Evolutionary conservation across 164 flowering plant genomes (phyloP).

Genomic region (Kingdonia uniflora): DNA sequence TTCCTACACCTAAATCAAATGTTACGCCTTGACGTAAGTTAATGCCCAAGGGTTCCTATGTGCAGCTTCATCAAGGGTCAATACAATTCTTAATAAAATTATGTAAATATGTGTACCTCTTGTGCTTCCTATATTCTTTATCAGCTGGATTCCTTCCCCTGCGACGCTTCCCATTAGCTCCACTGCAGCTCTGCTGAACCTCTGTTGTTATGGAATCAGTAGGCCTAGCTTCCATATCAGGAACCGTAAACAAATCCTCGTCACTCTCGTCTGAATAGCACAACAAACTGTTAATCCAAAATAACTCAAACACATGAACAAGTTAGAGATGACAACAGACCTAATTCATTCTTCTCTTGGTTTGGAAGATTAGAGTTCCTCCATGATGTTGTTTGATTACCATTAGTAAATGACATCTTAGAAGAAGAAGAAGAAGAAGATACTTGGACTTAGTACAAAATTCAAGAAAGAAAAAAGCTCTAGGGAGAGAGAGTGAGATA

Average conservation of each 20-base stretch:
- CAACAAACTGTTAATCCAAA: neutral
- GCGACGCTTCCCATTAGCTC: constrained; percentile 25
- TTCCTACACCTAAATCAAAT: too few species aligned
- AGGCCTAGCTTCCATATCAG: constrained; percentile 38
- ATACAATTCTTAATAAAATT: too few species aligned
- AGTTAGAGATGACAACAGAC: constrained; percentile 8
- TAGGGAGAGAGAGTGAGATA: too few species aligned
- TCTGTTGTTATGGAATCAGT: constrained; percentile 1
- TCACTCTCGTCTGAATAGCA: constrained; percentile 21
- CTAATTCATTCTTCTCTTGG: constrained; percentile 14
- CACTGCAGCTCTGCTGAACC: constrained; percentile 12
- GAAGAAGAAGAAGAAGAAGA: neutral
- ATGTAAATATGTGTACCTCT: constrained; percentile 27
- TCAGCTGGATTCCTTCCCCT: constrained; percentile 51
- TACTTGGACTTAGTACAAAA: neutral
- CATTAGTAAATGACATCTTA: constrained; percentile 15
- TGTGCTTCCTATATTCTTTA: constrained; percentile 45
- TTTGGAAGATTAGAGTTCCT: constrained; percentile 1
- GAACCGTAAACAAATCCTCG: constrained; percentile 54
- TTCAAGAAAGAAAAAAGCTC: neutral
- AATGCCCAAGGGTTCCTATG: too few species aligned
- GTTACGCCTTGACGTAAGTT: too few species aligned
- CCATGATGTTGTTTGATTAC: constrained; percentile 12
- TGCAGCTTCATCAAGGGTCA: too few species aligned
- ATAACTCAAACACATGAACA: neutral